Evolutionary conservation across 1,284 basidiomycete species (phyloP), one percentile per base, ranked within the genome.

Genomic region (Trichosporon faecale): DNA sequence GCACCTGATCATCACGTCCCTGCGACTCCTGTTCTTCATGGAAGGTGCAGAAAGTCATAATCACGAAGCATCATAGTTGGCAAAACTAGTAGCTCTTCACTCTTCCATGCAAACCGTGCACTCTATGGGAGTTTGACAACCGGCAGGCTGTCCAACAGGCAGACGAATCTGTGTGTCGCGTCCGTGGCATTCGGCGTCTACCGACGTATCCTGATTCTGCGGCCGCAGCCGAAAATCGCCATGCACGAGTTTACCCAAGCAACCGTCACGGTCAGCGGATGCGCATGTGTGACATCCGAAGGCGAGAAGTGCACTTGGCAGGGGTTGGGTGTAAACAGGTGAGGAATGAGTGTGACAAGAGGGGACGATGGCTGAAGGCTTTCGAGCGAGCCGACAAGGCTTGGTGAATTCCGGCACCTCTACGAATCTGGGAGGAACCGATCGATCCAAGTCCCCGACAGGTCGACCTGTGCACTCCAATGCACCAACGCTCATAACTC

Each of bases 161-260:
- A 6, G 18, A 21, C 6, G 29, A 14, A 14, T 33, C 57, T n/a
- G 18, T 18, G 57, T 61, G 7, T 29, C 16, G n/a, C 7, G 57
- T 7, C 57, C 27, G 57, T 61, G 57, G 57, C 57, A 31, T 29
- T 61, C 57, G 57, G 57, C 29, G 29, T 61, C 29, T n/a, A 61
- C 16, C 27, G 57, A n/a, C 57, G 23, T 29, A 31, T 61, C 57
- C 57, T n/a, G 57, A 33, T 31, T 18, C 57, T n/a, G 27, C 57
- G 7, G 12, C 29, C 57, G 18, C 57, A n/a, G 27, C 27, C 27
- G 27, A n/a, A n/a, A 16, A 27, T 31, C 49, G 49, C 23, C 18
- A 52, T 52, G 49, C 40, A 44, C 7, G 37, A 40, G 6, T 9
- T 11, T 40, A 11, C 6, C 12, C 12, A 40, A 8, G 12, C 37